A percentile compares a stretch with the other conserved stretches of the same genome.
phyloP scores from a whole-genome alignment of 1,284 basidiomycete species.

The Anthracocystis walkeri region DNA sequence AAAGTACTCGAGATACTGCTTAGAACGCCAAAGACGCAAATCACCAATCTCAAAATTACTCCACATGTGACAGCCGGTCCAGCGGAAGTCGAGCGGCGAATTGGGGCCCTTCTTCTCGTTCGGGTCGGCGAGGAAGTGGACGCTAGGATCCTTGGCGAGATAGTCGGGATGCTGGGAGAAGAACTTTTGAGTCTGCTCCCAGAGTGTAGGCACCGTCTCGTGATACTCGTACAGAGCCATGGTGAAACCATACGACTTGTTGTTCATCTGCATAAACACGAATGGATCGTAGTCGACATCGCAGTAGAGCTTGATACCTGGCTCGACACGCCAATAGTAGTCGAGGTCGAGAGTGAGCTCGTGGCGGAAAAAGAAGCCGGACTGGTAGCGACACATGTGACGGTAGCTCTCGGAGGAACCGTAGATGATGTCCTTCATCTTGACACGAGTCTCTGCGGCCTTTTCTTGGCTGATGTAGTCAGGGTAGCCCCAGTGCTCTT shows the following conservation, averaged over 20 bases:
- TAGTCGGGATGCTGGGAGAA: slow-evolving; percentile 78
- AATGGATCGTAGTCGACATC: slow-evolving; percentile 86
- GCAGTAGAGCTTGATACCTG: slow-evolving; percentile 81
- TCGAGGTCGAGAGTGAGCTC: slow-evolving; percentile 77
- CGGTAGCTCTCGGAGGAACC: slow-evolving; percentile 77
- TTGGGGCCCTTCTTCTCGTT: slow-evolving; percentile 69
- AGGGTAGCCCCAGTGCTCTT: slow-evolving; percentile 86
- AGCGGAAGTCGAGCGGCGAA: slow-evolving; percentile 71
- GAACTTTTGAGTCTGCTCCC: slow-evolving; percentile 80
- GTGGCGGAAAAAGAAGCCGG: slow-evolving; percentile 77
- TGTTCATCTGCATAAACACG: slow-evolving; percentile 83
- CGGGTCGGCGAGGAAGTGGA: slow-evolving; percentile 81
- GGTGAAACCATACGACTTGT: slow-evolving; percentile 80
- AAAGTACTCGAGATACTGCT: slow-evolving; percentile 83
- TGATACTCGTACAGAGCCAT: slow-evolving; percentile 82
- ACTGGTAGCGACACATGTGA: slow-evolving; percentile 86
- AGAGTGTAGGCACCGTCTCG: slow-evolving; percentile 82
- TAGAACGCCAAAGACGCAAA: slow-evolving; percentile 80
- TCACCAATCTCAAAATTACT: slow-evolving; percentile 77
- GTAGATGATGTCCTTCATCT: slow-evolving; percentile 85
- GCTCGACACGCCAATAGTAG: slow-evolving; percentile 93
- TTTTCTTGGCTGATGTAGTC: slow-evolving; percentile 76
- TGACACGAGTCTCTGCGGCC: slow-evolving; percentile 76
- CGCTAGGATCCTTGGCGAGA: slow-evolving; percentile 78
- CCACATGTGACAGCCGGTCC: slow-evolving; percentile 84